phyloP scores from a whole-genome alignment of 2,329 filamentous ascomycete genomes.

The Phialemonium atrogriseum region DNA sequence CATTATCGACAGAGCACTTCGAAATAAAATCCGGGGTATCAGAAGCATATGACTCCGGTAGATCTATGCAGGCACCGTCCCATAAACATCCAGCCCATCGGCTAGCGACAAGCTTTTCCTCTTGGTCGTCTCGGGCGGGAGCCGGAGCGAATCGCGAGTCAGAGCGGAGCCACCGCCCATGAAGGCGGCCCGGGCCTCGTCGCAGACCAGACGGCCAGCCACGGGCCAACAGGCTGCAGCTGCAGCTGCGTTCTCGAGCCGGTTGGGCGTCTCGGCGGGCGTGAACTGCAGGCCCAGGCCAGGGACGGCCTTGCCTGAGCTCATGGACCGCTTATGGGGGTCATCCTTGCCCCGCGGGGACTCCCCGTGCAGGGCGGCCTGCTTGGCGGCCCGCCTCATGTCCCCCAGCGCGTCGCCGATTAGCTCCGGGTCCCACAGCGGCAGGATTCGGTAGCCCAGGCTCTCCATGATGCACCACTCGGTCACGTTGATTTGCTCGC shows the following conservation, averaged over 20 bases:
- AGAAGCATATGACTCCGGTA: too few relatives aligned
- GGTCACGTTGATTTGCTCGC: conserved; percentile 54
- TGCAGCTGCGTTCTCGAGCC: conserved; percentile 15
- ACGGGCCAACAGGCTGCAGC: too few relatives aligned
- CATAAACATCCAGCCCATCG: too few relatives aligned
- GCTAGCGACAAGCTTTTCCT: too few relatives aligned
- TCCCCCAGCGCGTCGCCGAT: conserved; percentile 53
- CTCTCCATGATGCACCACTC: conserved; percentile 58
- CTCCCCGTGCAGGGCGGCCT: conserved; percentile 13
- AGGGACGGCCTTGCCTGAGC: conserved; percentile 27
- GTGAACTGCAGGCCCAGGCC: conserved; percentile 31
- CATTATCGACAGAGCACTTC: too few relatives aligned
- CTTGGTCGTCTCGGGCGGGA: too few relatives aligned
- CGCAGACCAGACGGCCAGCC: not conserved
- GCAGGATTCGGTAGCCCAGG: conserved; percentile 54
- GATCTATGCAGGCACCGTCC: too few relatives aligned
- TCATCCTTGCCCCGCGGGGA: conserved; percentile 6
- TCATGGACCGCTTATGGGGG: conserved; percentile 27
- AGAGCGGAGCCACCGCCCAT: not conserved
- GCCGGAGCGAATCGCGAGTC: too few relatives aligned
- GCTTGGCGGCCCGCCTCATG: conserved; percentile 49
- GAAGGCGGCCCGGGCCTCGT: conserved; percentile 3
- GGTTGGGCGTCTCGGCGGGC: conserved; percentile 31
- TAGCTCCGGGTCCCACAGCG: conserved; percentile 46
- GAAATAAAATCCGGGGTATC: too few relatives aligned